Percentiles rank a stretch among this genome's conserved stretches.
These are phyloP conservation scores for Diaporthe australafricana DNA, from an alignment of 2,329 filamentous ascomycete genomes.

Conservation along the genomic window DNA sequence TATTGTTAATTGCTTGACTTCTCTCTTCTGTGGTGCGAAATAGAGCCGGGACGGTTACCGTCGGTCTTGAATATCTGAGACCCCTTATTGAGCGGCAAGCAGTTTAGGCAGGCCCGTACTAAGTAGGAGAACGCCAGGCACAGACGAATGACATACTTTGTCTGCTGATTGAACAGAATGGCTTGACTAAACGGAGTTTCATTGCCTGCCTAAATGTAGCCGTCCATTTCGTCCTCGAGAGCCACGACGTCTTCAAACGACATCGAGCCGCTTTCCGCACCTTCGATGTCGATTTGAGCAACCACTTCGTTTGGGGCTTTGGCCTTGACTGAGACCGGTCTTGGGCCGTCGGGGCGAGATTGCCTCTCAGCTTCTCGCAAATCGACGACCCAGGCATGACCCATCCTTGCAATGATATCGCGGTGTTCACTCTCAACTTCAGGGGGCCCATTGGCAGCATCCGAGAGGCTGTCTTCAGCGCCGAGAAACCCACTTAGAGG, in stretches of 20 bases:
- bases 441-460: no score
- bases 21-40: neutral
- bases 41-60: no score
- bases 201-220: neutral
- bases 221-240: conserved; percentile 1
- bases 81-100: no score
- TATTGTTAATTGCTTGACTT: neutral
- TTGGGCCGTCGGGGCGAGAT: neutral
- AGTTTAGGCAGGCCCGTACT: no score
- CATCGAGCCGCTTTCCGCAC: neutral
- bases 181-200: neutral
- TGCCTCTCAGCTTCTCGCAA: neutral
- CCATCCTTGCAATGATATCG: neutral
- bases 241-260: neutral
- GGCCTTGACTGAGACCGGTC: neutral
- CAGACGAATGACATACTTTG: neutral
- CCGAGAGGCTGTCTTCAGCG: neutral
- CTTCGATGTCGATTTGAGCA: neutral
- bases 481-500: neutral
- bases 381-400: neutral
- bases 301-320: neutral
- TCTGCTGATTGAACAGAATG: neutral
- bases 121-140: no score
- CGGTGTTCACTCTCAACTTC: neutral
- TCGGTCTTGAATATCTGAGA: neutral